Base-by-base conservation (phyloP, 495 filamentous ascomycete species). In the Gamarada debralockiae region DNA sequence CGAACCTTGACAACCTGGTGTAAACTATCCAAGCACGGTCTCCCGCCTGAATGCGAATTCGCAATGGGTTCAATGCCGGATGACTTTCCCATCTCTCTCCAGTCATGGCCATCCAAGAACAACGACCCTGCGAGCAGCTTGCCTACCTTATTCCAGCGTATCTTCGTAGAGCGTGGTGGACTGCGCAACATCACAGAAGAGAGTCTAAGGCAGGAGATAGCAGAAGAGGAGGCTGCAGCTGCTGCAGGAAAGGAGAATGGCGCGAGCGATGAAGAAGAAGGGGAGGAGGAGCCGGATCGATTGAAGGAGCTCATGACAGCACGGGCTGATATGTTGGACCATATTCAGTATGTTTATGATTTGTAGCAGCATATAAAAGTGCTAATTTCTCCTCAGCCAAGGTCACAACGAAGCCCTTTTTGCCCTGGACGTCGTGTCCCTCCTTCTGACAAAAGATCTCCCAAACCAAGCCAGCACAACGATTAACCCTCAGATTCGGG, bases 401-500 rank as follows among this genome's bases (percentile, higher is more conserved):
- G 89, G 89, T 4, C 75, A 83, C 33, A 79, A 84, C 63, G 78
- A 86, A 58, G 78, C 86, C 36, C 65, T 82, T 63, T 71, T 83
- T 22, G 80, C 82, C 3, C 79, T 96, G 44, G 90, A 97, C 62
- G 88, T 90, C 57, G 67, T 96, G 34, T 96, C 93, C 12, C 79
- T 96, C 9, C 70, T 96, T 1, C 72, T 95, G 1, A 89, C 91
- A 8, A 89, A 89, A 63, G 77, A 93, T 57, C 72, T 75, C 2
- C 85, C 87, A 3, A 77, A 78, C 34, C 79, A 79, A 55, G 87
- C 85, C 20, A 80, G 80, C 53, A 63, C 69, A 27, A 86, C 87
- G 24, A 80, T 97, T 56, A 90, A 84, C 12, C 70, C 76, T 9
- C 74, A 63, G 20, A 73, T 96, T 29, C 89, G 87, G 61, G 73